A percentile compares a stretch with the other conserved stretches of the same genome.
Evolutionary conservation across 2,329 filamentous ascomycete species (phyloP).

Genomic region (Calonectria pauciramosa): DNA sequence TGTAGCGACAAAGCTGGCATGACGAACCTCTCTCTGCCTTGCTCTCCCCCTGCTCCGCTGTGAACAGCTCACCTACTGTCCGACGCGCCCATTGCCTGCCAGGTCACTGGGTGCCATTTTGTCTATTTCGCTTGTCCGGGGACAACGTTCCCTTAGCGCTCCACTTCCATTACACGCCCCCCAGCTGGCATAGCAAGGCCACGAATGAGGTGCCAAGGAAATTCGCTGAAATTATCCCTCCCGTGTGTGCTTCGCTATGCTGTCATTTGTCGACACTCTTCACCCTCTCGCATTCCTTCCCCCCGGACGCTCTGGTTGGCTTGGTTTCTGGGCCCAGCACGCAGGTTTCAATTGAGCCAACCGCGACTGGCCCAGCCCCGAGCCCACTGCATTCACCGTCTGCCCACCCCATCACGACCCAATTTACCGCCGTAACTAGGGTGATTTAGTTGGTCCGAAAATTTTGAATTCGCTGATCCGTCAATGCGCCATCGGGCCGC

Average conservation of each 20-base stretch:
- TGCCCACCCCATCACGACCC: constrained; percentile 9
- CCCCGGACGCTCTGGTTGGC: not conserved
- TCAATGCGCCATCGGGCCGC: constrained; percentile 8
- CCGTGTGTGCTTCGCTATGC: not conserved
- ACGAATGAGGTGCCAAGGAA: not conserved
- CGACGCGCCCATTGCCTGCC: not conserved
- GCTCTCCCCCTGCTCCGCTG: not conserved
- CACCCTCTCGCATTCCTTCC: not conserved
- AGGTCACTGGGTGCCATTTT: not conserved
- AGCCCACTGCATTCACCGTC: not conserved
- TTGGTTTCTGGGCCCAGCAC: not conserved
- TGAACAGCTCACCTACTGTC: not conserved
- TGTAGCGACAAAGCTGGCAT: not conserved
- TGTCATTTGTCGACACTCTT: not conserved
- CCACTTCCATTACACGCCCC: constrained; percentile 14
- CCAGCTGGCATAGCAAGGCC: not conserved
- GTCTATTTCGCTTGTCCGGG: constrained; percentile 28
- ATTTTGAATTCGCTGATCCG: constrained; percentile 5
- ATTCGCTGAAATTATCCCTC: not conserved
- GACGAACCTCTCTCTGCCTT: not conserved
- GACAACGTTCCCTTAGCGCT: constrained; percentile 2
- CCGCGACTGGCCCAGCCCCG: not conserved
- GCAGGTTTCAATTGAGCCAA: not conserved
- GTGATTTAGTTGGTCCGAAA: constrained; percentile 8
- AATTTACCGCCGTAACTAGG: constrained; percentile 13